These are phyloP conservation scores for Fusarium mexicanum DNA, from an alignment of 2,329 filamentous ascomycete species.

Conservation along the genomic window DNA sequence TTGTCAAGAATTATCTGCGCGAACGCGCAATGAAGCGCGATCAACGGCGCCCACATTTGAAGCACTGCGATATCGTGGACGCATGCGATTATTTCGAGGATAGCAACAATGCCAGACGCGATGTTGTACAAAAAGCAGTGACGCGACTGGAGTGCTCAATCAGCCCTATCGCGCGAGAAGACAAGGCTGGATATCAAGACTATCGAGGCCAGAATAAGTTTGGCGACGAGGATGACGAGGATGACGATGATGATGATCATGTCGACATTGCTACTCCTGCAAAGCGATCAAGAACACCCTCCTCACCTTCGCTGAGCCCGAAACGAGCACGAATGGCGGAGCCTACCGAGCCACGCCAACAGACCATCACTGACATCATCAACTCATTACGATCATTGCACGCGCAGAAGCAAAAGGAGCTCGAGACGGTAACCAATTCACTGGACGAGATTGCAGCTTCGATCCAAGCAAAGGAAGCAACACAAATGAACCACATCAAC, in stretches of 20 bases:
- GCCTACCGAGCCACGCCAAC: background rate
- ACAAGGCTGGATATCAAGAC: background rate
- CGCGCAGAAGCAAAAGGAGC: background rate
- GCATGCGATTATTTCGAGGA: background rate
- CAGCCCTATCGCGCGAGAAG: accelerated
- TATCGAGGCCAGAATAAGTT: background rate
- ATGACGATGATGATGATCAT: background rate
- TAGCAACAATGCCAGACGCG: background rate
- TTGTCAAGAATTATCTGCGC: background rate
- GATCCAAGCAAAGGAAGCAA: background rate
- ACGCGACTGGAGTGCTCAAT: background rate
- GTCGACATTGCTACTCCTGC: background rate
- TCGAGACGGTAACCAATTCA: background rate
- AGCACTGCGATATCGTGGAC: background rate
- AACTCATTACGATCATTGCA: background rate
- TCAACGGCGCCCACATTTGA: background rate
- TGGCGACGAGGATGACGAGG: background rate
- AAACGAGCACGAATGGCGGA: background rate
- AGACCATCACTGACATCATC: background rate
- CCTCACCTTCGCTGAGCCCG: background rate
- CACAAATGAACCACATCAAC: background rate
- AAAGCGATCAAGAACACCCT: background rate
- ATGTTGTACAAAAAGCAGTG: background rate
- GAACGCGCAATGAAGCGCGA: background rate
- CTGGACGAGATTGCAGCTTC: background rate